Evolutionary conservation across 768 basidiomycete species (phyloP), one percentile per base, ranked within the genome.

Genomic region (Agaricus subrufescens): DNA sequence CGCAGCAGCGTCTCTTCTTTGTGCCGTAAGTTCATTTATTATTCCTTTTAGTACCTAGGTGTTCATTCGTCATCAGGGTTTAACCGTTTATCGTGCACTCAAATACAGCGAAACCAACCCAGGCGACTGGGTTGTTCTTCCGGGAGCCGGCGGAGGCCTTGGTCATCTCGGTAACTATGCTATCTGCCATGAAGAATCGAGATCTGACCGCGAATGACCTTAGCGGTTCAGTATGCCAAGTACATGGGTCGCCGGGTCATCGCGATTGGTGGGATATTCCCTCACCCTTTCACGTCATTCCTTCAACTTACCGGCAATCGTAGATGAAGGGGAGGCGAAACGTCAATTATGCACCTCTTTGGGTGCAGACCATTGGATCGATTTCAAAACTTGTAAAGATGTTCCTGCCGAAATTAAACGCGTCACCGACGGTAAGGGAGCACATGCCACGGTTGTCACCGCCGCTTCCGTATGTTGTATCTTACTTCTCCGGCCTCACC

Each of bases 11-110:
- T 85, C 87, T 9, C 79, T 94, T 57, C 81, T 92, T 11, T 93
- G 90, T 62, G 90, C 89, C 11, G 86, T 86, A 66, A 52, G 79
- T 70, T 29, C 26, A 25, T n/a, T 10, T 48, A 30, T 11, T 15
- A 4, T 30, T 30, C 31, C 19, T 30, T 30, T 8, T 8, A n/a
- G 3, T 5, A n/a, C 7, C 46, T 9, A 27, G 7, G 30, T 12
- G n/a, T n/a, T 45, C 10, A 1, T 14, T 10, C 39, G 8, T 34
- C 3, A 43, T 0, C 48, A 87, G 86, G 90, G 89, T 46, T 74
- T 95, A 23, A 94, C 93, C 2, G 89, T 90, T 1, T 95, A 92
- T 65, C 86, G 89, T 56, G 93, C 91, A 0, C 72, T 95, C 62
- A 94, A 94, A 69, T 78, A 87, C 66, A 79, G 82, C 50, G 72